These are phyloP conservation scores for Theobroma grandiflorum DNA, from an alignment of 441 rosid species.

Conservation along the genomic window DNA sequence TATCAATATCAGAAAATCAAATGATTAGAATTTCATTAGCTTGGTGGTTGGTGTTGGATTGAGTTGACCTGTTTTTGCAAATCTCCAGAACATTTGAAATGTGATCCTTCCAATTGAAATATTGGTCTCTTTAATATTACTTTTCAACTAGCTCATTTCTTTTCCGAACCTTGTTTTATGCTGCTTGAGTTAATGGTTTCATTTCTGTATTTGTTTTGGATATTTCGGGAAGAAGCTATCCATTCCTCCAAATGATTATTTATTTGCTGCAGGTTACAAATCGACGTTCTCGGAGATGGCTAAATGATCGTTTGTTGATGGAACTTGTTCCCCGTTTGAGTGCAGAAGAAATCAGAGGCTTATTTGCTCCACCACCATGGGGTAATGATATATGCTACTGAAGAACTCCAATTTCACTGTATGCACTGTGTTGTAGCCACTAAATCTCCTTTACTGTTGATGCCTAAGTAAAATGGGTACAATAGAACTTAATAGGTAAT, in stretches of 20 bases:
- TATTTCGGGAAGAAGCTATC: neutral
- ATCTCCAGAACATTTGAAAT: neutral
- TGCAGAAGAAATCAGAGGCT: slow-evolving; percentile 84
- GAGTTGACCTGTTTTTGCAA: neutral
- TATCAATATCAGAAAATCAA: neutral
- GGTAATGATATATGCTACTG: slow-evolving; percentile 49
- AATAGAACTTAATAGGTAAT: neutral
- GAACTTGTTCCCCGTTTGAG: slow-evolving; percentile 93
- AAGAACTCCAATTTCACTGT: neutral
- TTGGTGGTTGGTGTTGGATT: neutral
- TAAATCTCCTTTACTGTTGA: neutral
- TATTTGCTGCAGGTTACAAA: slow-evolving; percentile 69
- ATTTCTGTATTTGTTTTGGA: neutral
- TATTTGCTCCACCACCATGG: slow-evolving; percentile 98
- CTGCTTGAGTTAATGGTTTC: neutral
- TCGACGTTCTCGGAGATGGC: slow-evolving; percentile 81
- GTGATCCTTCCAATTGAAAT: neutral
- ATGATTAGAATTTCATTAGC: neutral
- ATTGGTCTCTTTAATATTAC: neutral
- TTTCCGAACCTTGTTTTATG: too few relatives aligned
- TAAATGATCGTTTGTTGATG: slow-evolving; percentile 90
- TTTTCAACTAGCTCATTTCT: neutral
- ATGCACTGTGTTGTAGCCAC: neutral
- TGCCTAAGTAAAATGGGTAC: neutral
- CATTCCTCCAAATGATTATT: neutral